These are phyloP conservation scores for Ceratocystis papillata DNA, from an alignment of 2,329 filamentous ascomycete species.

Conservation along the genomic window DNA sequence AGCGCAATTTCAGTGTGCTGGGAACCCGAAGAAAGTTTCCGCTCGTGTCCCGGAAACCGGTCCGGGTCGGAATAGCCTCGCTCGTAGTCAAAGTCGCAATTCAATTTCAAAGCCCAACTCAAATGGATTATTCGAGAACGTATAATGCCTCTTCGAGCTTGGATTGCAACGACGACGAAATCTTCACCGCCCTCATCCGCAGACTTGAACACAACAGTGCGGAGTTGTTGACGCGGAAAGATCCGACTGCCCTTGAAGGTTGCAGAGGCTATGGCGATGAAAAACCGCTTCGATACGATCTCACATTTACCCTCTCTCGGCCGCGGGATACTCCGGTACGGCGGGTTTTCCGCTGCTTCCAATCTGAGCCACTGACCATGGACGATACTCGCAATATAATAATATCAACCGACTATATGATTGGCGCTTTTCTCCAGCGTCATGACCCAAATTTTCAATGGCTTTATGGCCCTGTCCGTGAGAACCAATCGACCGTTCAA, in stretches of 20 bases:
- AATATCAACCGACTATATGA: constrained; percentile 40
- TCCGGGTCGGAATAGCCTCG: constrained; percentile 17
- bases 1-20: constrained; percentile 24
- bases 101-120: constrained; percentile 38
- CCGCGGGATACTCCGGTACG: constrained; percentile 34
- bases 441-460: constrained; percentile 43
- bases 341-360: constrained; percentile 41
- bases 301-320: constrained; percentile 36
- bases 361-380: constrained; percentile 38
- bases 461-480: constrained; percentile 37
- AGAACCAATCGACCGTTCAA: constrained; percentile 33
- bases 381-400: constrained; percentile 39
- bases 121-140: constrained; percentile 36
- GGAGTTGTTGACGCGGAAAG: constrained; percentile 45
- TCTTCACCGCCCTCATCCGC: constrained; percentile 41
- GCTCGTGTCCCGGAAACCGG: constrained; percentile 28
- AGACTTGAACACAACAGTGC: constrained; percentile 43
- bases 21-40: constrained; percentile 31
- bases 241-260: constrained; percentile 38
- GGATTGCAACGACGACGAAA: constrained; percentile 34
- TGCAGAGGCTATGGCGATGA: constrained; percentile 30
- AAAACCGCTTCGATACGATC: constrained; percentile 41
- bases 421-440: constrained; percentile 41
- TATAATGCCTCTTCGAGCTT: constrained; percentile 40
- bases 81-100: constrained; percentile 38